Evolutionary conservation across 768 basidiomycete genomes (phyloP), one percentile per base, ranked within the genome.

Genomic region (Rhizopogon rudus): DNA sequence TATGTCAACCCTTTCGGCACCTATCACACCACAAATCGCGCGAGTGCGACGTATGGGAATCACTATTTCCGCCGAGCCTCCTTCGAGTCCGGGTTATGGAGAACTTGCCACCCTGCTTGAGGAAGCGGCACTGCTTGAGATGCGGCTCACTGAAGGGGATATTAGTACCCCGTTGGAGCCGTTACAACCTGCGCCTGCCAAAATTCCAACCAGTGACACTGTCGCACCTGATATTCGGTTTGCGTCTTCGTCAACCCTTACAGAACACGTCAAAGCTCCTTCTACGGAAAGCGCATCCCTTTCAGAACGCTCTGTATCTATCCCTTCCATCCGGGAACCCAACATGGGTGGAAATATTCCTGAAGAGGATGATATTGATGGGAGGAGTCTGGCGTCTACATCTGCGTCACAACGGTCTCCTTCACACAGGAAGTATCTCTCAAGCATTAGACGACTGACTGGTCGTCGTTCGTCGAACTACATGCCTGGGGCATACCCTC

Each of bases 71-170:
- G 59, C 68, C 31, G 73, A 78, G 57, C 57, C 70, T 6, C 74
- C 78, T 2, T 20, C 73, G 25, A 83, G 75, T 62, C 81, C 81
- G 33, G 79, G 76, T 6, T 69, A 59, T 33, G 78, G 77, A 2
- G 86, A 87, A 44, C 63, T 88, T 53, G 75, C 80, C 4, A 66
- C 72, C 33, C 67, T 88, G 45, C 63, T 87, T 28, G 78, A 80
- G 43, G 81, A 84, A 50, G 81, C 86, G 6, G 80, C 84, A 31
- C 61, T 80, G 52, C 64, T 87, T 45, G 85, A 87, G 70, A 65
- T 75, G 63, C 74, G 74, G 54, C 69, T 88, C 40, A 75, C 74
- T 42, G 72, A 73, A 29, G 82, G 82, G 4, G 77, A 77, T 48
- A 9, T 40, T 5, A 22, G 17, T 16, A 39, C 58, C 14, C 41